Evolutionary conservation across 148 eudicot species (phyloP).

Genomic region (Amaranthus palmeri): DNA sequence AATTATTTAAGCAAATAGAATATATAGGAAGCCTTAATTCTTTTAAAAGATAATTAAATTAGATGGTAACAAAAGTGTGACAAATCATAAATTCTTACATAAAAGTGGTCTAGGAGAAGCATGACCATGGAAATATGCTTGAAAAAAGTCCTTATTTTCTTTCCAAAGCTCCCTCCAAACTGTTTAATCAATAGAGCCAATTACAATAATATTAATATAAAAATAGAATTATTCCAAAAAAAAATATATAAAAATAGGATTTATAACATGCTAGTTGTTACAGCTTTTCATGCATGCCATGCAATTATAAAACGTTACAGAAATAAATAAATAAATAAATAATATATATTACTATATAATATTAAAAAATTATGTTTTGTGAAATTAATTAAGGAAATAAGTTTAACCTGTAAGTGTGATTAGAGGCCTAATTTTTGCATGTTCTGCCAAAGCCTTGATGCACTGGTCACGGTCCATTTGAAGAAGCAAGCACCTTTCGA

Average conservation of each 20-base stretch:
- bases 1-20: too few relatives aligned
- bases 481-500: slow-evolving; percentile 73
- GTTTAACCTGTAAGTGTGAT: slow-evolving; percentile 55
- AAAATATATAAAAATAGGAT: background rate
- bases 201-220: background rate
- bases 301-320: background rate
- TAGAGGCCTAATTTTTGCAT: slow-evolving; percentile 57
- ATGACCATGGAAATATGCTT: slow-evolving; percentile 42
- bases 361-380: background rate
- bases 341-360: too few relatives aligned
- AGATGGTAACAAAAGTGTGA: background rate
- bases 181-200: slow-evolving; percentile 19
- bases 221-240: too few relatives aligned
- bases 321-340: background rate
- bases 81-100: slow-evolving; percentile 26
- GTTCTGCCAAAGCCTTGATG: slow-evolving; percentile 56
- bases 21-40: background rate
- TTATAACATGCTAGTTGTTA: background rate
- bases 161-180: slow-evolving; percentile 71
- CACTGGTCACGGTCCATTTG: slow-evolving; percentile 65
- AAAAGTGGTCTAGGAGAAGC: slow-evolving; percentile 34
- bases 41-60: background rate
- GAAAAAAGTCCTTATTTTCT: slow-evolving; percentile 60
- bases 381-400: background rate
- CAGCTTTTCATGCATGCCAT: slow-evolving; percentile 25